phyloP scores from a whole-genome alignment of 2,329 filamentous ascomycete genomes.

The Talaromyces sp. region DNA sequence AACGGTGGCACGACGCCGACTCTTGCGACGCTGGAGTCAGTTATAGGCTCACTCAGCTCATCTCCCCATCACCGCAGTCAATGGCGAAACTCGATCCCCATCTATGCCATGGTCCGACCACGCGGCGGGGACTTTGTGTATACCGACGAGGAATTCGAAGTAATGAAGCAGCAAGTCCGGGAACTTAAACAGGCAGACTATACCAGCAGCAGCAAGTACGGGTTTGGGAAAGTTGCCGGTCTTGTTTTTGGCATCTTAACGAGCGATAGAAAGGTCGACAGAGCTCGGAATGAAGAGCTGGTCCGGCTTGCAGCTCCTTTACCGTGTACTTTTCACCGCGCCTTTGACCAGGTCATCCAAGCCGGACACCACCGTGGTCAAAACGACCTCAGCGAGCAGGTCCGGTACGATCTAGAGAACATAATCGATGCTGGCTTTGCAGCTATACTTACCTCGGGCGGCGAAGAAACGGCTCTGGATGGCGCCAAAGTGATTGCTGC shows the following conservation, averaged over 20 bases:
- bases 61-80: conserved; percentile 14
- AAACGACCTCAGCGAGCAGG: not conserved
- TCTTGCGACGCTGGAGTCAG: conserved; percentile 18
- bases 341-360: conserved; percentile 41
- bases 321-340: conserved; percentile 52
- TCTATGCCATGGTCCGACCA: conserved; percentile 52
- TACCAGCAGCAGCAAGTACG: not conserved
- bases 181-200: not conserved
- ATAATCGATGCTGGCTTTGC: conserved; percentile 42
- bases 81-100: conserved; percentile 26
- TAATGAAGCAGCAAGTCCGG: not conserved
- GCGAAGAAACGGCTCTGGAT: conserved; percentile 28
- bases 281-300: conserved; percentile 35
- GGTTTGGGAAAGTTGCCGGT: conserved; percentile 31
- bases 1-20: conserved; percentile 41
- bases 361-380: not conserved
- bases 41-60: conserved; percentile 15
- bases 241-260: conserved; percentile 51
- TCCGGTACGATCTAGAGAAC: conserved; percentile 20
- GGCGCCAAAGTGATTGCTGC: conserved; percentile 28
- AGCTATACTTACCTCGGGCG: conserved; percentile 46
- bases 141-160: conserved; percentile 31
- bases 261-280: conserved; percentile 30
- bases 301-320: conserved; percentile 36
- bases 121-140: conserved; percentile 44